Evolutionary conservation across 2,329 filamentous ascomycete genomes (phyloP).

Genomic region (Berkeleyomyces rouxiae): DNA sequence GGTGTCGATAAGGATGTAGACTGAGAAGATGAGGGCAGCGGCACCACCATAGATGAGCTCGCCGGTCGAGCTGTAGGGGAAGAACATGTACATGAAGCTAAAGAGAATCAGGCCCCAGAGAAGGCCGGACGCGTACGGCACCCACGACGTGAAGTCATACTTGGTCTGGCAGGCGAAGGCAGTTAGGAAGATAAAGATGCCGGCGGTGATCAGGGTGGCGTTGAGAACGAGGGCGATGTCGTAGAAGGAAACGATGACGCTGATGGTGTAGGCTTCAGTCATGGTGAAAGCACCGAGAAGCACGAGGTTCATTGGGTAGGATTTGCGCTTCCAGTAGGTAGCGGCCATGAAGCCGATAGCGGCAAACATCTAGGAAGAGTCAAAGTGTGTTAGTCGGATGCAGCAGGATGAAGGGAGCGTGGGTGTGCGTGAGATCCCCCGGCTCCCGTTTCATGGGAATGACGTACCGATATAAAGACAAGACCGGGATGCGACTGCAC

Average conservation of each 20-base stretch:
- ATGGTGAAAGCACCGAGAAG: constrained; percentile 85
- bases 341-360: constrained; percentile 70
- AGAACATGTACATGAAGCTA: constrained; percentile 80
- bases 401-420: not conserved
- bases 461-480: constrained; percentile 62
- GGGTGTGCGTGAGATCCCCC: no score
- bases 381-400: not conserved
- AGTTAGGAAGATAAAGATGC: constrained; percentile 63
- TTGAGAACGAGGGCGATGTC: constrained; percentile 70
- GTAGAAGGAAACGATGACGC: constrained; percentile 85
- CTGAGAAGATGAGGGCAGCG: constrained; percentile 76
- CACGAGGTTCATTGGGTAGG: constrained; percentile 82
- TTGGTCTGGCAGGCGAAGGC: constrained; percentile 92
- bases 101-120: constrained; percentile 87
- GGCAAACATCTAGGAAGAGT: constrained; percentile 44
- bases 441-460: not conserved
- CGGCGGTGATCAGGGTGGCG: constrained; percentile 74
- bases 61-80: constrained; percentile 63
- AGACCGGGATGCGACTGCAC: constrained; percentile 71
- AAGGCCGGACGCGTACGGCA: constrained; percentile 81
- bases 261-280: constrained; percentile 84
- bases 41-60: constrained; percentile 77
- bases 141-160: constrained; percentile 96
- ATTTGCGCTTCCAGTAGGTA: constrained; percentile 91
- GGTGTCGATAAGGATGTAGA: constrained; percentile 89